Evolutionary conservation across 2,329 filamentous ascomycete species (phyloP).

Genomic region (Cladorrhinum sp.): DNA sequence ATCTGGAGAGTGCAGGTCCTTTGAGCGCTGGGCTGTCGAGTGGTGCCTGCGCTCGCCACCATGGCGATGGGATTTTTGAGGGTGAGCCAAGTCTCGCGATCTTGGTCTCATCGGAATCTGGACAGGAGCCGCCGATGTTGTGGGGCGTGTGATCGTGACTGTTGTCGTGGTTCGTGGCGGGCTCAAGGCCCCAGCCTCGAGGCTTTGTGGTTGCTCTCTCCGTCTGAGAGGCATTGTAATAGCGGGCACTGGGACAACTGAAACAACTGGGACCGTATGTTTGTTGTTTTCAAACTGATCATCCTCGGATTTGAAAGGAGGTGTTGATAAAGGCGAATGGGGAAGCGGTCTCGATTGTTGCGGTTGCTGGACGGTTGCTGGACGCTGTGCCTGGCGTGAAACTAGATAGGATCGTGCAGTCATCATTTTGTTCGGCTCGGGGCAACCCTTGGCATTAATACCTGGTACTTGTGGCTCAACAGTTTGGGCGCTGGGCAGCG

Average conservation of each 20-base stretch:
- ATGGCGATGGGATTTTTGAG: constrained; percentile 37
- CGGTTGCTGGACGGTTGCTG: not conserved
- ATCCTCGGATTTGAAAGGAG: not conserved
- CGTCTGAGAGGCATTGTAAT: constrained; percentile 28
- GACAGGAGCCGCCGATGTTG: constrained; percentile 49
- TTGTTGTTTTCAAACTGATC: constrained; percentile 16
- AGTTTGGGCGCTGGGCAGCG: constrained; percentile 15
- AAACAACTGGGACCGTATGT: constrained; percentile 21
- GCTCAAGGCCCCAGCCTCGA: constrained; percentile 26
- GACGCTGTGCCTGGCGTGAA: constrained; percentile 31
- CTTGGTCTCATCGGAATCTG: constrained; percentile 51
- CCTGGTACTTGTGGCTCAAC: constrained; percentile 13
- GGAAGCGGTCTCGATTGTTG: not conserved
- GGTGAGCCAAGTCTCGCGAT: constrained; percentile 35
- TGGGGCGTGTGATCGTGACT: constrained; percentile 32
- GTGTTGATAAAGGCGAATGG: not conserved
- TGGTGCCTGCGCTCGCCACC: constrained; percentile 35
- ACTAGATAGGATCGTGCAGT: constrained; percentile 41
- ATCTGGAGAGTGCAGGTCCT: constrained; percentile 50
- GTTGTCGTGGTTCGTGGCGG: constrained; percentile 32
- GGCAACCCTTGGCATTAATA: constrained; percentile 25
- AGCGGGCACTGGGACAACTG: constrained; percentile 23
- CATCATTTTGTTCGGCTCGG: constrained; percentile 34
- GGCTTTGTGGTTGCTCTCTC: constrained; percentile 25
- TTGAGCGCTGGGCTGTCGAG: constrained; percentile 32